Evolutionary conservation across 495 filamentous ascomycete genomes (phyloP).

Genomic region (Ascodesmis nigricans): DNA sequence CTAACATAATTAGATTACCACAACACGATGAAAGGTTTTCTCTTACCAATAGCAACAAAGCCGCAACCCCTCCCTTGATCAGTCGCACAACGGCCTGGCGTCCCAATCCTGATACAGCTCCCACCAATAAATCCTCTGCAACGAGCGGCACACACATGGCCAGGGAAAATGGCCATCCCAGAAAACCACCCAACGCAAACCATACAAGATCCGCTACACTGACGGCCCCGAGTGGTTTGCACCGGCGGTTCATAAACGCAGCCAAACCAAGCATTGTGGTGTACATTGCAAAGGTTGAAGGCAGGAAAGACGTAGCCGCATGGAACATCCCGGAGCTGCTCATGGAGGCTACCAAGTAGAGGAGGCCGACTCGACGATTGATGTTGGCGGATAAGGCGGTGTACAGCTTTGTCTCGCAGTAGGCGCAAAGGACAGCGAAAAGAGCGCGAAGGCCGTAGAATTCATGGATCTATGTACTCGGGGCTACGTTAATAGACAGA

Average conservation of each 20-base stretch:
- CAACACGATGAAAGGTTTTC: constrained; percentile 7
- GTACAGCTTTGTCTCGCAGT: constrained; percentile 63
- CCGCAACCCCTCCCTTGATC: constrained; percentile 42
- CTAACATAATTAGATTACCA: constrained; percentile 22
- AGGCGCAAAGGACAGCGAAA: constrained; percentile 53
- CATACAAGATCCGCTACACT: constrained; percentile 85
- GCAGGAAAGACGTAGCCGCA: constrained; percentile 65
- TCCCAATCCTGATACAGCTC: constrained; percentile 34
- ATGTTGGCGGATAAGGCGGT: constrained; percentile 47
- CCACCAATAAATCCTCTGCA: constrained; percentile 48
- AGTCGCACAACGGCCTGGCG: constrained; percentile 35
- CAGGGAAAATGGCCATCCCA: constrained; percentile 90
- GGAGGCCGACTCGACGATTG: constrained; percentile 55
- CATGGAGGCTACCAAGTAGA: constrained; percentile 55
- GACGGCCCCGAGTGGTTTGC: constrained; percentile 48
- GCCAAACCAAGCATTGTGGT: constrained; percentile 67
- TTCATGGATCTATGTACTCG: constrained; percentile 36
- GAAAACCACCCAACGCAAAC: constrained; percentile 70
- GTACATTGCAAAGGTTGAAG: constrained; percentile 95
- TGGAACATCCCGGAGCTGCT: constrained; percentile 85
- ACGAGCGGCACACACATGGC: constrained; percentile 67
- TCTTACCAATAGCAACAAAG: constrained; percentile 48
- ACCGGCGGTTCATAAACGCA: constrained; percentile 68
- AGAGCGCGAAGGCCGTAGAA: constrained; percentile 69
- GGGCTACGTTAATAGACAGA: not conserved